A percentile compares a stretch with the other conserved stretches of the same genome.
phyloP scores from a whole-genome alignment of 2,329 filamentous ascomycete genomes.

The Fusarium metavorans region DNA sequence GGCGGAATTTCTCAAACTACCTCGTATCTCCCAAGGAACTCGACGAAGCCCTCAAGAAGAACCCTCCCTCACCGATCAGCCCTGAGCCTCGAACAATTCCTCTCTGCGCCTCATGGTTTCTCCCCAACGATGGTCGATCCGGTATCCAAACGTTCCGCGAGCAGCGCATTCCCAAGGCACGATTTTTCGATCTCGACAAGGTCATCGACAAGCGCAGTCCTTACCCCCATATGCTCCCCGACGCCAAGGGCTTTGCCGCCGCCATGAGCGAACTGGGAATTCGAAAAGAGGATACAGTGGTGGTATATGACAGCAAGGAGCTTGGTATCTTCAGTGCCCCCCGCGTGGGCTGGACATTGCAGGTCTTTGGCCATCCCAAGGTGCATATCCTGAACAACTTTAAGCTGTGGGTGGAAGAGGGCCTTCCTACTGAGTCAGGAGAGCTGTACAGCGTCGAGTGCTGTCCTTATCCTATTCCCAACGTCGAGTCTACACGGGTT shows the following conservation, averaged over 20 bases:
- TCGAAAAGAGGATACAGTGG: conserved; percentile 85
- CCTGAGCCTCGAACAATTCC: conserved; percentile 87
- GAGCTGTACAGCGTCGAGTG: conserved; percentile 76
- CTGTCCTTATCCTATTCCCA: conserved; percentile 72
- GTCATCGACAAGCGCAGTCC: conserved; percentile 88
- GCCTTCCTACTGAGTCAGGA: conserved; percentile 84
- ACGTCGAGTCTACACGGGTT: conserved; percentile 73
- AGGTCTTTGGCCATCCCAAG: conserved; percentile 86
- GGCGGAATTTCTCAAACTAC: conserved; percentile 76
- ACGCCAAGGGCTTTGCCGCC: conserved; percentile 81
- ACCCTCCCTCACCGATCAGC: conserved; percentile 82
- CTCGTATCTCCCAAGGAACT: conserved; percentile 89
- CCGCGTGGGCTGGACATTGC: conserved; percentile 92
- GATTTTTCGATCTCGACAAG: conserved; percentile 96
- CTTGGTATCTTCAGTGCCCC: conserved; percentile 95
- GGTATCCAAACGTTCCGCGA: conserved; percentile 85
- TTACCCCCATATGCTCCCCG: conserved; percentile 97
- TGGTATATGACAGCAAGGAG: conserved; percentile 94
- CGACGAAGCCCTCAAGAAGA: conserved; percentile 82
- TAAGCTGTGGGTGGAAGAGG: conserved; percentile 89
- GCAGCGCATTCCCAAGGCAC: conserved; percentile 86
- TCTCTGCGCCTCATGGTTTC: conserved; percentile 94
- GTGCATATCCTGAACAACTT: conserved; percentile 98
- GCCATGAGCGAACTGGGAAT: conserved; percentile 94
- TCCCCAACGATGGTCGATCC: conserved; percentile 89